Base-by-base conservation (phyloP, 148 eudicot genomes). In the Rhododendron kiyosumense region DNA sequence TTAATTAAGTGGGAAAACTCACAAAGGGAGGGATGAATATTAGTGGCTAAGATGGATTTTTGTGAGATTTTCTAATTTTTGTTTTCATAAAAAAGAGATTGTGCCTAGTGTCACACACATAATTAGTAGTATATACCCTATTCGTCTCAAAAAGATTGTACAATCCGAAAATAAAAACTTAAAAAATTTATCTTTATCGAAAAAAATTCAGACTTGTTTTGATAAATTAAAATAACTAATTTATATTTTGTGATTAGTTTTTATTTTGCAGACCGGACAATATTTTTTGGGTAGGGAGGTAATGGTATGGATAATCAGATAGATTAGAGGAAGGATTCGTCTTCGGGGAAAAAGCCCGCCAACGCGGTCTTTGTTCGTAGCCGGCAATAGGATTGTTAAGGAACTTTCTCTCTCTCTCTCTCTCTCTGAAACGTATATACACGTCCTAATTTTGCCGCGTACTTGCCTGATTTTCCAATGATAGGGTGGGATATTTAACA, bases 281-380 rank as follows among this genome's bases (percentile, higher is more conserved):
- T 17, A 54, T 52, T 52, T 52, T 13, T 13, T 51, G 15, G 57
- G 18, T 51, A 51, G 2, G 0, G 18, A 14, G 17, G 57, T 52
- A 14, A 52, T 48, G 13, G 52, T 48, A 41, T 41, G 6, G 11
- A 46, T 46, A 9, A 46, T 9, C 12, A 46, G 12, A 46, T 6
- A 10, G 49, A 46, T 9, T 46, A 46, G 57, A 51, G 57, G 57
- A 54, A 54, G 20, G 61, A 54, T 17, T 24, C 61, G 41, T 80
- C 0, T 83, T 30, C 6, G 51, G n/a, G 28, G 78, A 43, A 78
- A 26, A 67, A 54, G 17, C 82, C 91, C 89, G 91, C 89, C 91
- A 89, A 89, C 89, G 69, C 88, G 91, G 89, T 83, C 85, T 79
- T 75, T 26, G 82, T 83, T 82, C 81, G 24, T 36, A 54, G 20